phyloP scores from a whole-genome alignment of 176 grass and related monocot genomes.

The maize (Zea mays) region DNA sequence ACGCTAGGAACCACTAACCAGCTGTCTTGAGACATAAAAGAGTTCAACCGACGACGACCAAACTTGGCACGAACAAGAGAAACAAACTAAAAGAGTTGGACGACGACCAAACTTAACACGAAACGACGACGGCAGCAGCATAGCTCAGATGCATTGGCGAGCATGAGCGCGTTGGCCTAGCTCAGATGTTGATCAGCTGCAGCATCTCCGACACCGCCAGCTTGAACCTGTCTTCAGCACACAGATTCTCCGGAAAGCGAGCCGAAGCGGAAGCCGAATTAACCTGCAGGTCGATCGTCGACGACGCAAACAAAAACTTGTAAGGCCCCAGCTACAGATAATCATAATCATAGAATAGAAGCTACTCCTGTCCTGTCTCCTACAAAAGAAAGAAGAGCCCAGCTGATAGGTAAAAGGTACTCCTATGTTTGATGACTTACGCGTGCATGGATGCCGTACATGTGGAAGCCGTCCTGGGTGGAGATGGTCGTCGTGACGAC shows the following conservation, averaged over 20 bases:
- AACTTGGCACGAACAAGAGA: background rate
- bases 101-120: background rate
- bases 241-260: background rate
- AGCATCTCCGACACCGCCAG: conserved; percentile 19
- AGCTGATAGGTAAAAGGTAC: background rate
- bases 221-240: conserved; percentile 28
- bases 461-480: conserved; percentile 6
- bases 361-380: no score
- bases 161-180: background rate
- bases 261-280: background rate
- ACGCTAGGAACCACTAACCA: no score
- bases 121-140: background rate
- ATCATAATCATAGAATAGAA: background rate
- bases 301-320: background rate
- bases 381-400: background rate
- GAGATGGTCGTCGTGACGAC: conserved; percentile 42
- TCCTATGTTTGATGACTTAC: conserved; percentile 30
- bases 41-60: background rate
- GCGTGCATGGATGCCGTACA: conserved; percentile 53
- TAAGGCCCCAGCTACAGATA: background rate
- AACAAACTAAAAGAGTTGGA: background rate
- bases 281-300: background rate
- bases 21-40: no score
- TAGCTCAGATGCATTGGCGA: background rate
- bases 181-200: background rate